Evolutionary conservation across 1,139 yeast species (phyloP).

Genomic region (Yamadazyma songkhlaensis): DNA sequence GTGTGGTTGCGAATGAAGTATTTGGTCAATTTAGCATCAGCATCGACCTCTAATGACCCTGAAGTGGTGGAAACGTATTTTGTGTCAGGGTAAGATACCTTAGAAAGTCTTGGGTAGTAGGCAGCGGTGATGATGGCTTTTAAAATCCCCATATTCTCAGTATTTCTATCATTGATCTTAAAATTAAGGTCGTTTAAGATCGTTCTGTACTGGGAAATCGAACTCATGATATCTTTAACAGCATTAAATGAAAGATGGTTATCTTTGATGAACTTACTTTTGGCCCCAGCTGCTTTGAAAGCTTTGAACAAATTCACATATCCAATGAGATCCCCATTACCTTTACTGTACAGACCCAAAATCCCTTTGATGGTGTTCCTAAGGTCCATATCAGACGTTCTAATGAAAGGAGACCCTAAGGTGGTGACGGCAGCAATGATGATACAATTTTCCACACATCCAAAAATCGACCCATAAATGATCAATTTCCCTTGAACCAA

Average conservation of each 20-base stretch:
- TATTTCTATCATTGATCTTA: constrained; percentile 41
- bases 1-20: constrained; percentile 51
- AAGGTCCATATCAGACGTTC: constrained; percentile 47
- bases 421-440: constrained; percentile 75
- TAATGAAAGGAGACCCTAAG: constrained; percentile 69
- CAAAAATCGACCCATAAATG: constrained; percentile 76
- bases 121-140: constrained; percentile 76
- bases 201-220: constrained; percentile 65
- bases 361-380: constrained; percentile 60
- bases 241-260: constrained; percentile 62
- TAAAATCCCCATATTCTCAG: constrained; percentile 45
- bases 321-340: constrained; percentile 72
- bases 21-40: constrained; percentile 72
- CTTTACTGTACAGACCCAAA: constrained; percentile 36
- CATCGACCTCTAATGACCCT: constrained; percentile 82
- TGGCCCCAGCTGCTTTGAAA: constrained; percentile 36
- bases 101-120: constrained; percentile 76
- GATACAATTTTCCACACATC: constrained; percentile 73
- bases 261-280: constrained; percentile 48
- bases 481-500: constrained; percentile 80
- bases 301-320: constrained; percentile 54
- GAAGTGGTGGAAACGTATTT: constrained; percentile 65
- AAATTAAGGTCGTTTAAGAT: constrained; percentile 76
- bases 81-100: constrained; percentile 79
- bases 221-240: constrained; percentile 68